phyloP scores from a whole-genome alignment of 345 rosid species.

The Linum trigynum region DNA sequence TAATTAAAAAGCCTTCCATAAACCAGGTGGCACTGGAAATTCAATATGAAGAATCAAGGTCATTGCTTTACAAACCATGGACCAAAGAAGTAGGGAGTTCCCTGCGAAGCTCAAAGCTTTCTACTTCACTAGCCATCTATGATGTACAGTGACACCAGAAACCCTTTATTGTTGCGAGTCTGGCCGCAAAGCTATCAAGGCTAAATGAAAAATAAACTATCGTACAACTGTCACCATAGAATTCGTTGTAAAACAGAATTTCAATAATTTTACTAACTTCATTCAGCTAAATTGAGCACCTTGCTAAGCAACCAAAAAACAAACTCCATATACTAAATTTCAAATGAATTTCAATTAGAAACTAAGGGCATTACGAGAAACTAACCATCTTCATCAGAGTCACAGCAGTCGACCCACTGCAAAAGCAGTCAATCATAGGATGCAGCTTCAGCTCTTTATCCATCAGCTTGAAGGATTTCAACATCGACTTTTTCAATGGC shows the following conservation, averaged over 20 bases:
- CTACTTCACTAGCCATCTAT: too few relatives aligned
- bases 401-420: conserved; percentile 95
- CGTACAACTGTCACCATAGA: too few relatives aligned
- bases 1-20: too few relatives aligned
- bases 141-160: too few relatives aligned
- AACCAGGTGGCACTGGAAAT: too few relatives aligned
- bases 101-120: too few relatives aligned
- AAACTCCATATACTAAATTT: background rate
- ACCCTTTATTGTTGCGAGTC: too few relatives aligned
- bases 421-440: conserved; percentile 87
- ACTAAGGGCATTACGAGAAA: background rate
- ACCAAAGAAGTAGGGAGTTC: too few relatives aligned
- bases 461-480: conserved; percentile 69
- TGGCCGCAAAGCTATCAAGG: too few relatives aligned
- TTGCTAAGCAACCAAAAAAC: background rate
- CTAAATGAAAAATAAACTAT: too few relatives aligned
- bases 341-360: background rate
- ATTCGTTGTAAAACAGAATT: background rate
- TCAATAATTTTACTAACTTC: background rate
- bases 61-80: too few relatives aligned
- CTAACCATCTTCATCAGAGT: conserved; percentile 78
- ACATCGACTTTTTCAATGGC: conserved; percentile 56
- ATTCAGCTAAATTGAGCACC: background rate
- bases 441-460: conserved; percentile 80
- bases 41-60: too few relatives aligned